Evolutionary conservation across 2,329 filamentous ascomycete genomes (phyloP).

Genomic region (Tympanopsis confertula): DNA sequence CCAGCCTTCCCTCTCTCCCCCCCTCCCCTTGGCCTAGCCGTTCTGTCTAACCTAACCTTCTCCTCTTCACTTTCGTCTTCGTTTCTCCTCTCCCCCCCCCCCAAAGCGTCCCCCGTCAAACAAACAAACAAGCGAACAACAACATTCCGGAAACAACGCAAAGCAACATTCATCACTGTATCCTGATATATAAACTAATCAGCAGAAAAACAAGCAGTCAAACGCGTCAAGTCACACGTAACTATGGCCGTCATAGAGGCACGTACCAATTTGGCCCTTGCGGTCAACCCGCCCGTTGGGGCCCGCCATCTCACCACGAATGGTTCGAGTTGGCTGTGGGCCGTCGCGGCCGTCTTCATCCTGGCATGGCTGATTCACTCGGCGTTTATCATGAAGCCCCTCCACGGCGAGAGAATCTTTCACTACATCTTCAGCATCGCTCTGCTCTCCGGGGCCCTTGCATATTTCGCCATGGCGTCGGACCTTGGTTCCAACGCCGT

Average conservation of each 20-base stretch:
- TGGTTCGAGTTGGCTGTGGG: conserved; percentile 43
- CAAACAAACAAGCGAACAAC: too few relatives aligned
- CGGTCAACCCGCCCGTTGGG: conserved; percentile 30
- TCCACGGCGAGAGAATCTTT: conserved; percentile 37
- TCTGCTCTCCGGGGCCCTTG: conserved; percentile 33
- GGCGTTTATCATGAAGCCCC: conserved; percentile 26
- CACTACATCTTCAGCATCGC: conserved; percentile 41
- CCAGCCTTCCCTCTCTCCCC: too few relatives aligned
- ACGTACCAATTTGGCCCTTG: conserved; percentile 31
- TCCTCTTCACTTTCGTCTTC: too few relatives aligned
- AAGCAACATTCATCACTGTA: too few relatives aligned
- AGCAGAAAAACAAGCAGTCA: too few relatives aligned
- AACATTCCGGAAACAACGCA: too few relatives aligned
- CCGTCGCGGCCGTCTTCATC: conserved; percentile 35
- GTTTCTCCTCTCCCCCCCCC: too few relatives aligned
- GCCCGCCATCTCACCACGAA: conserved; percentile 24
- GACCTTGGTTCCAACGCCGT: conserved; percentile 34
- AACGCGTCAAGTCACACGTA: too few relatives aligned
- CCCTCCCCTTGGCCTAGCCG: too few relatives aligned
- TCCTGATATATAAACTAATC: too few relatives aligned
- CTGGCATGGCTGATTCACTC: conserved; percentile 27
- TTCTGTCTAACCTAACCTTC: too few relatives aligned
- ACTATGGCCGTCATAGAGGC: conserved; percentile 8
- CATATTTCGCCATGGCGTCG: conserved; percentile 39
- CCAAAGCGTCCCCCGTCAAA: too few relatives aligned